A percentile compares a stretch with the other conserved stretches of the same genome.
These are phyloP conservation scores for Backusella luteola DNA, from an alignment of 192 early-diverging fungal genomes.

Conservation along the genomic window DNA sequence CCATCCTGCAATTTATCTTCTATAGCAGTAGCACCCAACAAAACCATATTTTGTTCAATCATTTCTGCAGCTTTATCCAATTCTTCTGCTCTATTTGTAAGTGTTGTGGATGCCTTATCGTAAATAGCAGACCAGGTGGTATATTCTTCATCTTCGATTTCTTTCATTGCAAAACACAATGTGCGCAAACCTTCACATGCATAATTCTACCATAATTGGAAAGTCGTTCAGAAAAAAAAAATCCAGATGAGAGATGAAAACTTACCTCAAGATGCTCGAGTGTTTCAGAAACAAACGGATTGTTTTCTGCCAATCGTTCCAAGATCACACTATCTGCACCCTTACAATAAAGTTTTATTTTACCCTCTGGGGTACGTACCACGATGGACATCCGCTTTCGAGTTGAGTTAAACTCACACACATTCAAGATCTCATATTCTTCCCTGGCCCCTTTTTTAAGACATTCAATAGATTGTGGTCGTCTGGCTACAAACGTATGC, in stretches of 20 bases:
- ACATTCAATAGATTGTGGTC: constrained; percentile 56
- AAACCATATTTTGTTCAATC: constrained; percentile 83
- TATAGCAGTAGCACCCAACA: constrained; percentile 93
- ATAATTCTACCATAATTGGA: constrained; percentile 43
- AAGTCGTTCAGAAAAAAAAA: not conserved
- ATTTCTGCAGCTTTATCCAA: constrained; percentile 85
- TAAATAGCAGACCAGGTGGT: constrained; percentile 72
- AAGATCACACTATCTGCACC: constrained; percentile 96
- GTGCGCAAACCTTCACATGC: constrained; percentile 91
- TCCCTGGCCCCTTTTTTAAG: constrained; percentile 37
- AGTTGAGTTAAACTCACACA: constrained; percentile 95
- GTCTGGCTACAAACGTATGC: constrained; percentile 63
- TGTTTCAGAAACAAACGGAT: constrained; percentile 65
- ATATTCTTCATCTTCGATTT: constrained; percentile 83
- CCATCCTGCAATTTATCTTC: constrained; percentile 96
- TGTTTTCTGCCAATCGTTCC: constrained; percentile 71
- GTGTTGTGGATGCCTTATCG: constrained; percentile 78
- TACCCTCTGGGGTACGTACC: constrained; percentile 78
- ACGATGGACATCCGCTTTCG: constrained; percentile 94
- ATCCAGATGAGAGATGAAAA: not conserved
- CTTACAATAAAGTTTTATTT: constrained; percentile 86
- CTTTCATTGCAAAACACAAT: constrained; percentile 86
- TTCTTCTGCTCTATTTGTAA: constrained; percentile 77
- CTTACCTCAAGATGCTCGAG: constrained; percentile 74
- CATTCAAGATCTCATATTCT: constrained; percentile 87